phyloP scores from a whole-genome alignment of 768 basidiomycete genomes.

The Termitomyces sp. region DNA sequence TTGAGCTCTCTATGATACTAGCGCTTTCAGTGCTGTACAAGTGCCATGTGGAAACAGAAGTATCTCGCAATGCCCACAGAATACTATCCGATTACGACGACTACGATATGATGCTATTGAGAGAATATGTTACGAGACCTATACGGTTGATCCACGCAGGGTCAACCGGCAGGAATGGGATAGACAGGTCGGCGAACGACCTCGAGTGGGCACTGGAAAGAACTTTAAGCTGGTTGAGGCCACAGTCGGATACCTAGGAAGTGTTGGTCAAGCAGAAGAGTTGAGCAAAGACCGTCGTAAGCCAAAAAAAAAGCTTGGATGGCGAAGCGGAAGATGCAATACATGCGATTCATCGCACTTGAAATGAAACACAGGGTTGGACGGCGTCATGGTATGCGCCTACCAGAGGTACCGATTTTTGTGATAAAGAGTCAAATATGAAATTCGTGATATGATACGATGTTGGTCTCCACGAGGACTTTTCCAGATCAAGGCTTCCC shows the following conservation, averaged over 20 bases:
- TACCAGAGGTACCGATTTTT: not conserved
- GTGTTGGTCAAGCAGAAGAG: not conserved
- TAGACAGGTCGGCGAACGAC: not conserved
- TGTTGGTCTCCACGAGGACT: conserved; percentile 6
- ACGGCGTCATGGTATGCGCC: not conserved
- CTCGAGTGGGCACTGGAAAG: not conserved
- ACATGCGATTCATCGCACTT: not conserved
- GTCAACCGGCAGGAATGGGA: too few relatives aligned
- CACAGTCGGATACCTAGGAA: not conserved
- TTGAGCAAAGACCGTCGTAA: too few relatives aligned
- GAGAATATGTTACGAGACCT: too few relatives aligned
- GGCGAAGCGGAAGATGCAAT: conserved; percentile 5
- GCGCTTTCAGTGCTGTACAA: too few relatives aligned
- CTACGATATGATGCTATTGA: too few relatives aligned
- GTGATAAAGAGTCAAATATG: conserved; percentile 3
- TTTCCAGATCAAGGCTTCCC: conserved; percentile 6
- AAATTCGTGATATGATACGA: conserved; percentile 3
- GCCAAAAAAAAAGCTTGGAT: conserved; percentile 4
- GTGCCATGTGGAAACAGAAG: too few relatives aligned
- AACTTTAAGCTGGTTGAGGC: not conserved
- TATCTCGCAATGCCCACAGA: too few relatives aligned
- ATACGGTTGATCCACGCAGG: too few relatives aligned
- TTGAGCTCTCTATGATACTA: too few relatives aligned
- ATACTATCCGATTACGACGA: not conserved
- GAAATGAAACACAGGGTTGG: not conserved